These are phyloP conservation scores for Fusarium sp. DNA, from an alignment of 2,329 filamentous ascomycete species.

Conservation along the genomic window DNA sequence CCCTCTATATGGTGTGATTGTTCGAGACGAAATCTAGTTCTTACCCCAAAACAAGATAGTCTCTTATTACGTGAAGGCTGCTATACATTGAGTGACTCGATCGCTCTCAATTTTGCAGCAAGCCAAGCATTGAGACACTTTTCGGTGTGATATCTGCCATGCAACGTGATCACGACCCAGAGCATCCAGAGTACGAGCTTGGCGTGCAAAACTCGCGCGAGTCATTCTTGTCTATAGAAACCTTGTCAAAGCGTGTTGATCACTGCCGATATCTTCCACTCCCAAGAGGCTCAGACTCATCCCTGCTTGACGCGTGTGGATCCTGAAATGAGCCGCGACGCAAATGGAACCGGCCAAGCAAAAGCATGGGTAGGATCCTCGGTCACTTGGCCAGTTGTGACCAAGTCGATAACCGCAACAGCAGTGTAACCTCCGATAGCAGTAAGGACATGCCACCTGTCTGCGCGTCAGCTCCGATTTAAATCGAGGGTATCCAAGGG, in stretches of 20 bases:
- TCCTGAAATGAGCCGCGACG: conserved; percentile 20
- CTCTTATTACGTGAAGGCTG: no score
- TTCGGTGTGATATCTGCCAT: no score
- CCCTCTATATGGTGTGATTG: no score
- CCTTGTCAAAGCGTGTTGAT: background rate
- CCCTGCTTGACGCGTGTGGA: background rate
- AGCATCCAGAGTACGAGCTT: no score
- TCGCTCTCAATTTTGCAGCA: no score
- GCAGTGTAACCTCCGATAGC: conserved; percentile 55
- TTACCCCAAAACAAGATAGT: no score
- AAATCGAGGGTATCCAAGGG: background rate
- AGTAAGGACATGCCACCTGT: conserved; percentile 57
- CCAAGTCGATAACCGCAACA: conserved; percentile 52
- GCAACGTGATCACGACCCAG: no score
- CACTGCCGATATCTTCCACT: background rate
- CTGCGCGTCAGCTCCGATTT: background rate
- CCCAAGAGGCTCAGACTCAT: accelerated
- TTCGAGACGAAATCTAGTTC: no score
- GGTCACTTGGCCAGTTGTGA: conserved; percentile 50
- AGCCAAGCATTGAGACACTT: no score
- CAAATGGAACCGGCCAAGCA: conserved; percentile 52
- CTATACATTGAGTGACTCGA: no score
- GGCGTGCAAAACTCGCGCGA: background rate
- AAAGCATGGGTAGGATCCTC: conserved; percentile 45
- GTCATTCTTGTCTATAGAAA: background rate